These are phyloP conservation scores for Ceratocystis ficicola DNA, from an alignment of 2,329 filamentous ascomycete species.

Conservation along the genomic window DNA sequence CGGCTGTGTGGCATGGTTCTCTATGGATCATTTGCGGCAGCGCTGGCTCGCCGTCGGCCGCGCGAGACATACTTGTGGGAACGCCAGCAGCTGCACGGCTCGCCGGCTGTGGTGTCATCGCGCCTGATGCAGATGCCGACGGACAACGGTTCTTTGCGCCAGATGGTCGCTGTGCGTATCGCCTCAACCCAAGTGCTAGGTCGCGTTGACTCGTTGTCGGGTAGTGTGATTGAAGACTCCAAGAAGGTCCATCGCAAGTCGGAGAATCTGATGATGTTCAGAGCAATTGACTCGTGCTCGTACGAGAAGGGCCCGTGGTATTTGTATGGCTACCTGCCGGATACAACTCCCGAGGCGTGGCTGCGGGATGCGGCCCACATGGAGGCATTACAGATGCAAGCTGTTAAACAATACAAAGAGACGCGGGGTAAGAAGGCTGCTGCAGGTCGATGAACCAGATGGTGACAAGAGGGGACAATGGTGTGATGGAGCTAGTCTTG, in stretches of 20 bases:
- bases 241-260: constrained; percentile 42
- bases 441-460: constrained; percentile 24
- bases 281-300: constrained; percentile 35
- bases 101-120: constrained; percentile 44
- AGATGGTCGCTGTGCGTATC: constrained; percentile 51
- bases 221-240: constrained; percentile 35
- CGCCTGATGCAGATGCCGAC: constrained; percentile 38
- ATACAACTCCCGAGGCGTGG: constrained; percentile 39
- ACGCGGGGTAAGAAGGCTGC: constrained; percentile 24
- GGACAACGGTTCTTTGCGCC: constrained; percentile 32
- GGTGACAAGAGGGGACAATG: not conserved
- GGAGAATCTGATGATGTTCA: constrained; percentile 54
- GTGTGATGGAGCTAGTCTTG: not conserved
- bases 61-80: constrained; percentile 41
- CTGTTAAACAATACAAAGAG: constrained; percentile 29
- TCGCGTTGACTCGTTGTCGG: constrained; percentile 32
- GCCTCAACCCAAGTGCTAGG: constrained; percentile 43
- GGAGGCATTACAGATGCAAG: constrained; percentile 22
- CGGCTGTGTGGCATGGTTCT: constrained; percentile 44
- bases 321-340: constrained; percentile 51
- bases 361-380: constrained; percentile 15
- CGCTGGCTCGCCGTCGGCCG: constrained; percentile 41
- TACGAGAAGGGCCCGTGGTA: constrained; percentile 44
- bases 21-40: constrained; percentile 38
- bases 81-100: constrained; percentile 33